Conservation (phyloP, 441 rosid genomes). For the Erysimum pusillum region DNA sequence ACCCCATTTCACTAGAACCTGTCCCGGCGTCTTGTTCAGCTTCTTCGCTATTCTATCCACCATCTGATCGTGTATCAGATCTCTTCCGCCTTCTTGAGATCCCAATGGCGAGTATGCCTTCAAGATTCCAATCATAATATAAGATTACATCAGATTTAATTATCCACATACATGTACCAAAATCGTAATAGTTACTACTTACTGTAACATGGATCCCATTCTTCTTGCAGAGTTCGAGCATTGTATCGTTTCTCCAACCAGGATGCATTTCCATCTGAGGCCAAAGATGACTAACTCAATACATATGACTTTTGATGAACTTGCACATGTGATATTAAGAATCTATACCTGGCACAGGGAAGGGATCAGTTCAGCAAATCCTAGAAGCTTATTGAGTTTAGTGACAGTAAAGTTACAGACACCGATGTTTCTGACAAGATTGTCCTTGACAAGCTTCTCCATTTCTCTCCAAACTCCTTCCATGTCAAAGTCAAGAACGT, state of each 20-base stretch:
- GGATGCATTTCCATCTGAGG: slow-evolving; percentile 74
- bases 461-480: slow-evolving; percentile 68
- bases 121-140: not conserved
- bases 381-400: slow-evolving; percentile 56
- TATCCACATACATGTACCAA: not conserved
- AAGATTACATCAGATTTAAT: slow-evolving; percentile 4
- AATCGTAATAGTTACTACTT: slow-evolving; percentile 8
- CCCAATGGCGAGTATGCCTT: slow-evolving; percentile 58
- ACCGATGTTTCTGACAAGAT: slow-evolving; percentile 58
- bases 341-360: slow-evolving; percentile 58
- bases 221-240: slow-evolving; percentile 54
- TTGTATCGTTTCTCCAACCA: slow-evolving; percentile 69
- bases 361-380: slow-evolving; percentile 50
- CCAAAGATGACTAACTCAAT: slow-evolving; percentile 1
- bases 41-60: slow-evolving; percentile 57
- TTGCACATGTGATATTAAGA: not conserved
- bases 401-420: slow-evolving; percentile 56
- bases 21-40: slow-evolving; percentile 58
- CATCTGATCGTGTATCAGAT: slow-evolving; percentile 53
- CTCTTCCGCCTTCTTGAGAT: slow-evolving; percentile 56
- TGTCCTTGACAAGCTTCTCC: slow-evolving; percentile 57
- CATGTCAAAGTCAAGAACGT: slow-evolving; percentile 58
- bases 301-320: not conserved
- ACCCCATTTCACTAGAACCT: slow-evolving; percentile 60
- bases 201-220: slow-evolving; percentile 60